Conservation (phyloP, 1,284 basidiomycete species). For the Fomes fomentarius region DNA sequence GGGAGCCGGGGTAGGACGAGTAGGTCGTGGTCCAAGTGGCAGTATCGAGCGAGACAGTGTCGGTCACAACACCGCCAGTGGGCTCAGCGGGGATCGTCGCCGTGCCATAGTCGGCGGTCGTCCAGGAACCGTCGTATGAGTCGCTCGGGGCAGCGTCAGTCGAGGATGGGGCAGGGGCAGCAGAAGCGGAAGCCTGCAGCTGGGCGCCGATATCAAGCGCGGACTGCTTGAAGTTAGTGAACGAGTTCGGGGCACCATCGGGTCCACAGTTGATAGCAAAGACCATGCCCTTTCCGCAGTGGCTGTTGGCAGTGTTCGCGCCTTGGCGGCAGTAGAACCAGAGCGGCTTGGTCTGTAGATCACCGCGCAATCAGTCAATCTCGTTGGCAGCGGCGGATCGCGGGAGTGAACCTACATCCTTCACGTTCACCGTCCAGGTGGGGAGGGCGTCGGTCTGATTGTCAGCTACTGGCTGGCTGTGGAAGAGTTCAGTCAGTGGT, state of each 20-base stretch:
- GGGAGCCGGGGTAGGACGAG: conserved; percentile 54
- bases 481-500: background rate
- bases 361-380: background rate
- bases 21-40: conserved; percentile 57
- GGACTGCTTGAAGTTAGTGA: conserved; percentile 56
- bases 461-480: conserved; percentile 53
- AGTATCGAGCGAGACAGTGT: conserved; percentile 43
- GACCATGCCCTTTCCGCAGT: conserved; percentile 68
- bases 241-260: conserved; percentile 55
- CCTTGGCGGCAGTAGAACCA: conserved; percentile 50
- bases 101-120: conserved; percentile 44
- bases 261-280: conserved; percentile 64
- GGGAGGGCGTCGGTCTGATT: conserved; percentile 39
- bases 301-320: conserved; percentile 40
- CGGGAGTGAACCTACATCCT: conserved; percentile 33
- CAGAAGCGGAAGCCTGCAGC: conserved; percentile 43
- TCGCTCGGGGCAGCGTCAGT: conserved; percentile 7
- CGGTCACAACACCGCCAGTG: conserved; percentile 34
- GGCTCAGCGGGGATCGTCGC: conserved; percentile 53
- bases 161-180: conserved; percentile 32
- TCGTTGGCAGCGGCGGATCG: background rate
- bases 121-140: conserved; percentile 20
- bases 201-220: conserved; percentile 54
- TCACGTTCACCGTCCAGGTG: conserved; percentile 39
- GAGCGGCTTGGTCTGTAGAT: conserved; percentile 38